phyloP scores from a whole-genome alignment of 371 early-diverging fungal genomes.

The Circinella minor region DNA sequence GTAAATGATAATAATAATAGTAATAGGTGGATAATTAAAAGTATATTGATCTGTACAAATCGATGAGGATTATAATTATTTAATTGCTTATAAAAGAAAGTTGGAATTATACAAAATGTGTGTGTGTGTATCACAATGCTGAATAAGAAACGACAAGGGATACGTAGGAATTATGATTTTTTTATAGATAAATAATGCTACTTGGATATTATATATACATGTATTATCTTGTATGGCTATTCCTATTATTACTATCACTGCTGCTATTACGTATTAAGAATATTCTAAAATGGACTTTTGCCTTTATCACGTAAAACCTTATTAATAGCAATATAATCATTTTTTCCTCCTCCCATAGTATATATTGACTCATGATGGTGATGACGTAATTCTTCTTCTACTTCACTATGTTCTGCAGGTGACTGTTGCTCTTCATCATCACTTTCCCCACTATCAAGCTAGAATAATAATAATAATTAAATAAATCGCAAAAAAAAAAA shows the following conservation, averaged over 20 bases:
- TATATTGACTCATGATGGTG: neutral
- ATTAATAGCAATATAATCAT: neutral
- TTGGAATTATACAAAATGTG: no score
- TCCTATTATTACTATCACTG: neutral
- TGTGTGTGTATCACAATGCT: no score
- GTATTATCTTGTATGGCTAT: neutral
- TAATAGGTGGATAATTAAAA: no score
- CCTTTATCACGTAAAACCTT: neutral
- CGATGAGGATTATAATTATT: no score
- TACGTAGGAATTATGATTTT: neutral
- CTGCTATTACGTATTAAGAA: neutral
- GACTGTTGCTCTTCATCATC: constrained; percentile 5
- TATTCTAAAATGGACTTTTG: neutral
- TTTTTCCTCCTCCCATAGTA: neutral
- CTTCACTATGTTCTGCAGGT: neutral
- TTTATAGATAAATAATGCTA: neutral
- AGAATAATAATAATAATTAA: no score
- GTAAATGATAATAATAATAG: no score
- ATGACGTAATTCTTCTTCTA: neutral
- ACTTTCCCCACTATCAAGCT: constrained; percentile 6
- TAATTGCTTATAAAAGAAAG: no score
- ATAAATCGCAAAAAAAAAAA: no score
- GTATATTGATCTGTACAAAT: no score
- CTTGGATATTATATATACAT: neutral
- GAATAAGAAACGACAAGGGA: no score